Conservation (phyloP, 192 early-diverging fungal species). For the Endogone sp. region DNA sequence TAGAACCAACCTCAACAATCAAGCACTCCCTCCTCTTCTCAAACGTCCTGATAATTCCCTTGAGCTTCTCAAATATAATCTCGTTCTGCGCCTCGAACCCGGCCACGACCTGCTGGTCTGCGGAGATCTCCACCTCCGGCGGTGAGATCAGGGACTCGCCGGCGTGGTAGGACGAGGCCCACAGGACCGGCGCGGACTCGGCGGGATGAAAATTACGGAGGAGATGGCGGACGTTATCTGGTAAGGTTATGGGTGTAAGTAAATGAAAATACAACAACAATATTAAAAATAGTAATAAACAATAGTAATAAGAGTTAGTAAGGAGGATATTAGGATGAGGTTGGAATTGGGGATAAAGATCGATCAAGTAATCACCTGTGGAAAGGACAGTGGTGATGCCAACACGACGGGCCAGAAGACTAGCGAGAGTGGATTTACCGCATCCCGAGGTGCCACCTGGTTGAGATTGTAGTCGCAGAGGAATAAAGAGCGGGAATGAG, state of each 20-base stretch:
- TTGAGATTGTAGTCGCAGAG: too few species aligned
- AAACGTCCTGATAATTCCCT: slow-evolving; percentile 13
- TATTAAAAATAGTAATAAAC: too few species aligned
- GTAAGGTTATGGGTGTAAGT: too few species aligned
- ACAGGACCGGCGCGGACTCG: slow-evolving; percentile 5
- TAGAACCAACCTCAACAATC: slow-evolving; percentile 16
- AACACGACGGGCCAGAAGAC: slow-evolving; percentile 16
- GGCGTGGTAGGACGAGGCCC: slow-evolving; percentile 24
- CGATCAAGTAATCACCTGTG: slow-evolving; percentile 1
- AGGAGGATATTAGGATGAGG: too few species aligned
- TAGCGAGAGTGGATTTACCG: slow-evolving; percentile 21
- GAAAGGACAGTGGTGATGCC: slow-evolving; percentile 21
- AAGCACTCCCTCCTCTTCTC: slow-evolving; percentile 12
- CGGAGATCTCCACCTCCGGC: not conserved
- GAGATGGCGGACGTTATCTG: slow-evolving; percentile 17
- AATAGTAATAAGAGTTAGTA: too few species aligned
- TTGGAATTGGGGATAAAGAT: not conserved
- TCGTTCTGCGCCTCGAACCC: slow-evolving; percentile 21
- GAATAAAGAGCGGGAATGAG: too few species aligned
- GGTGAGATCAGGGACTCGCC: not conserved
- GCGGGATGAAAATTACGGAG: slow-evolving; percentile 16
- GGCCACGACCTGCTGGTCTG: not conserved
- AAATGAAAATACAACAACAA: too few species aligned
- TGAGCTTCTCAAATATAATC: slow-evolving; percentile 11
- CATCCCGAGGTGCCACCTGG: slow-evolving; percentile 20